A percentile compares a stretch with the other conserved stretches of the same genome.
Conservation (phyloP, 2,329 filamentous ascomycete species). For the Fusarium piperis region DNA sequence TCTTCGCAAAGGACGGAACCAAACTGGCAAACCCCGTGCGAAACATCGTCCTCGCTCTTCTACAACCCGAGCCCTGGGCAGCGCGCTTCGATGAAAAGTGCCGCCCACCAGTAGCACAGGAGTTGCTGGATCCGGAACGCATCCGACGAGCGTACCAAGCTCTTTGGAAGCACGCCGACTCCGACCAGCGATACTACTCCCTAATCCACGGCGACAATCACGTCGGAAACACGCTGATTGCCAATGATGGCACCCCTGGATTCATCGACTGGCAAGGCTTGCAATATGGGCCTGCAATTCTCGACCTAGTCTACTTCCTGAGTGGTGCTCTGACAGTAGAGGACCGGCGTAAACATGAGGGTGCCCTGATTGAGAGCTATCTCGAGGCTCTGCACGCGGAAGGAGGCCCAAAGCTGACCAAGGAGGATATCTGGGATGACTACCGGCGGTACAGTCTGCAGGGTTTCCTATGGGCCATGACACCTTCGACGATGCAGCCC, state of each 20-base stretch:
- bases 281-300: slow-evolving; percentile 7
- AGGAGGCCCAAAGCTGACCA: slow-evolving; percentile 5
- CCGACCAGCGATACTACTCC: slow-evolving; percentile 1
- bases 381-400: slow-evolving; percentile 1
- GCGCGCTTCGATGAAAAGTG: slow-evolving; percentile 1
- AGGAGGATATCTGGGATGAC: slow-evolving; percentile 11
- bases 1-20: slow-evolving; percentile 5
- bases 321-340: slow-evolving; percentile 8
- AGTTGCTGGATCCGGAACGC: background rate
- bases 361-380: slow-evolving; percentile 1
- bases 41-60: slow-evolving; percentile 4
- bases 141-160: slow-evolving; percentile 6
- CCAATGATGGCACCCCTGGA: slow-evolving; percentile 9
- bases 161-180: slow-evolving; percentile 14
- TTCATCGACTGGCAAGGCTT: slow-evolving; percentile 22
- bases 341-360: slow-evolving; percentile 2
- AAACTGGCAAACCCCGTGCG: slow-evolving; percentile 9
- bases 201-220: slow-evolving; percentile 16
- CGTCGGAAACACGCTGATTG: slow-evolving; percentile 12
- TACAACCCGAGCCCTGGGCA: slow-evolving; percentile 2
- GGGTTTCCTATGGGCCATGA: slow-evolving; percentile 14
- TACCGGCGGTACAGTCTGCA: slow-evolving; percentile 12
- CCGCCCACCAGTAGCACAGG: slow-evolving; percentile 1
- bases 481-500: slow-evolving; percentile 10
- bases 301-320: slow-evolving; percentile 11